These are phyloP conservation scores for Exophiala bonariae DNA, from an alignment of 2,329 filamentous ascomycete species.

Conservation along the genomic window DNA sequence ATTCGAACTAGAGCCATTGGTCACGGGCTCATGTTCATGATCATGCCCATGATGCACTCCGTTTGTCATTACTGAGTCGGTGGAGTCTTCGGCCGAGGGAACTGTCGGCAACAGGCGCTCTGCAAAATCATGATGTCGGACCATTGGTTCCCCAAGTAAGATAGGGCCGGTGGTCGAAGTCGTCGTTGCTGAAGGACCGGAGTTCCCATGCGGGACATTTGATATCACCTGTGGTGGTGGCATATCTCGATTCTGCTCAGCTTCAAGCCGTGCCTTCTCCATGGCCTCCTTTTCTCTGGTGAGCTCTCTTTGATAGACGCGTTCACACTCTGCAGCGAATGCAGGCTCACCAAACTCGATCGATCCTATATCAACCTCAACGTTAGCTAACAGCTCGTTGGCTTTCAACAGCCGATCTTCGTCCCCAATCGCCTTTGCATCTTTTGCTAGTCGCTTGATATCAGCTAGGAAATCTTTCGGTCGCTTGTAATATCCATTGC, in stretches of 20 bases:
- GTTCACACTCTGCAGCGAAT: slow-evolving; percentile 73
- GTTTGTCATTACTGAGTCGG: slow-evolving; percentile 32
- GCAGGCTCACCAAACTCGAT: slow-evolving; percentile 67
- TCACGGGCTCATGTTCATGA: slow-evolving; percentile 34
- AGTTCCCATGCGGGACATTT: slow-evolving; percentile 55
- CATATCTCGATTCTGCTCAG: slow-evolving; percentile 41
- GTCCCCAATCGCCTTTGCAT: slow-evolving; percentile 80
- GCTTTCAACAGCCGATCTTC: slow-evolving; percentile 80
- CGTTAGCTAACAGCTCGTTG: slow-evolving; percentile 88
- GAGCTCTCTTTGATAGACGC: slow-evolving; percentile 71
- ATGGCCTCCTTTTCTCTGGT: slow-evolving; percentile 66
- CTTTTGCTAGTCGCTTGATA: slow-evolving; percentile 79
- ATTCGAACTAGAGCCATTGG: slow-evolving; percentile 41
- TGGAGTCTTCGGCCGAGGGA: slow-evolving; percentile 54
- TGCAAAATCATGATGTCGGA: slow-evolving; percentile 42
- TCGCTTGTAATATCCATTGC: slow-evolving; percentile 92
- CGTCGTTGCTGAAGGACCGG: slow-evolving; percentile 39
- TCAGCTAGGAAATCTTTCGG: slow-evolving; percentile 88
- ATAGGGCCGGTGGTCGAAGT: slow-evolving; percentile 48
- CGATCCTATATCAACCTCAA: slow-evolving; percentile 84
- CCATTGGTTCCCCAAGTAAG: slow-evolving; percentile 65
- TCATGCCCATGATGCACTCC: slow-evolving; percentile 42
- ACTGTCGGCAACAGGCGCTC: slow-evolving; percentile 45
- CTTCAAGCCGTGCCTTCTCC: slow-evolving; percentile 54
- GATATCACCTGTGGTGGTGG: slow-evolving; percentile 51